phyloP scores from a whole-genome alignment of 352 stramenopile genomes.

The Elongisporangium prolatum region DNA sequence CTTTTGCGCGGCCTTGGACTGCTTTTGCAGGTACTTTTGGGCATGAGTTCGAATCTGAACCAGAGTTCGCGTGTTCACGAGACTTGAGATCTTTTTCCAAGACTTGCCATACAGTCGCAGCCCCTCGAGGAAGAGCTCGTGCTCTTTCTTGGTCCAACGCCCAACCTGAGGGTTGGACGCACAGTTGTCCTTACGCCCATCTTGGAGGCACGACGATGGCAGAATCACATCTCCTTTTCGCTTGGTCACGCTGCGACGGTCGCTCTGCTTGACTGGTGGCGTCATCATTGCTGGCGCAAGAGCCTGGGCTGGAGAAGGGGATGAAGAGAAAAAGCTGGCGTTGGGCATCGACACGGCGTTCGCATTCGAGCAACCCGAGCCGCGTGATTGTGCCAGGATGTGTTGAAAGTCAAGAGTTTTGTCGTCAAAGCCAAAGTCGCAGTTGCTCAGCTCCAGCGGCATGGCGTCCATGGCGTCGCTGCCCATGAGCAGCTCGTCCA shows the following conservation, averaged over 20 bases:
- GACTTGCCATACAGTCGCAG: slow-evolving; percentile 85
- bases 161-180: slow-evolving; percentile 23
- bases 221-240: background rate
- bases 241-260: background rate
- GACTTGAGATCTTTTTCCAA: slow-evolving; percentile 88
- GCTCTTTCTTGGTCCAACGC: slow-evolving; percentile 88
- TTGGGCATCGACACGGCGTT: background rate
- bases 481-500: slow-evolving; percentile 33
- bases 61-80: slow-evolving; percentile 76
- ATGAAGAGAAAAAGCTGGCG: background rate
- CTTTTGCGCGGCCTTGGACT: slow-evolving; percentile 55
- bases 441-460: slow-evolving; percentile 30
- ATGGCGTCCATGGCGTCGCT: slow-evolving; percentile 23
- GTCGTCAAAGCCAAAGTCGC: slow-evolving; percentile 40
- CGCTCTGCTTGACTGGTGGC: background rate
- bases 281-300: background rate
- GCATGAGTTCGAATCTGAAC: slow-evolving; percentile 97
- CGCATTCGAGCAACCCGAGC: background rate
- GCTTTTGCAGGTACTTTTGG: slow-evolving; percentile 95
- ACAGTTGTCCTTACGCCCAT: background rate
- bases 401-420: slow-evolving; percentile 15
- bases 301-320: background rate
- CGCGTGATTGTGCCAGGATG: background rate
- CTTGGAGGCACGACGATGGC: background rate
- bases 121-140: slow-evolving; percentile 85